Base-by-base conservation (phyloP, 148 eudicot species). In the Rhododendron molle region DNA sequence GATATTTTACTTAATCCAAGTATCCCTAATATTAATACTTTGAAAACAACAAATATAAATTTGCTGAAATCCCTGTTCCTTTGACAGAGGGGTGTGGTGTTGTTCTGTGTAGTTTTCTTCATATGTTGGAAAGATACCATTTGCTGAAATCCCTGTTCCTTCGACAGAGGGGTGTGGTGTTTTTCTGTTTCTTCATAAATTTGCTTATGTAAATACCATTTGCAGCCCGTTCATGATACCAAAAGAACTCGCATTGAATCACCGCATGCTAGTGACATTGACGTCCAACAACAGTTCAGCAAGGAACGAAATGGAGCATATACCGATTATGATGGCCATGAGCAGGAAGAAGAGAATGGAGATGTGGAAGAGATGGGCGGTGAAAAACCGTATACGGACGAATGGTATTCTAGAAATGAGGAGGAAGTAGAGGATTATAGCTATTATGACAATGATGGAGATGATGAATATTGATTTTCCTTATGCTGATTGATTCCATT, bases 191-290 rank as follows among this genome's bases (percentile, higher is more conserved):
- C n/a, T n/a, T n/a, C n/a, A n/a, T n/a, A n/a, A n/a, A n/a, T n/a
- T n/a, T n/a, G 30, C 49, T 60, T 20, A 38, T 36, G 71, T 23
- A 34, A 56, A 18, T 81, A 10, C 18, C 8, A 14, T 36, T 65
- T 28, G 85, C 85, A 83, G 78, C 85, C 36, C 46, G n/a, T 23
- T 67, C 78, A 52, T 43, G 85, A 83, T 69, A 6, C 34, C 78
- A 69, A 83, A 69, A 83, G 43, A 71, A 46, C 34, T 76, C 78
- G 60, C 40, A 4, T 15, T 26, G 78, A 67, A 18, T 71, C 85
- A 14, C 40, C 49, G 26, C 26, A 16, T 67, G 49, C 20, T 10
- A 65, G 84, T 2, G 15, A 40, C 30, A 30, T 23, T 43, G 73
- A 65, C 7, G 54, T 34, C n/a, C 20, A 82, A 82, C 76, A 65